Base-by-base conservation (phyloP, 2,329 filamentous ascomycete species). In the Phoma sp. region DNA sequence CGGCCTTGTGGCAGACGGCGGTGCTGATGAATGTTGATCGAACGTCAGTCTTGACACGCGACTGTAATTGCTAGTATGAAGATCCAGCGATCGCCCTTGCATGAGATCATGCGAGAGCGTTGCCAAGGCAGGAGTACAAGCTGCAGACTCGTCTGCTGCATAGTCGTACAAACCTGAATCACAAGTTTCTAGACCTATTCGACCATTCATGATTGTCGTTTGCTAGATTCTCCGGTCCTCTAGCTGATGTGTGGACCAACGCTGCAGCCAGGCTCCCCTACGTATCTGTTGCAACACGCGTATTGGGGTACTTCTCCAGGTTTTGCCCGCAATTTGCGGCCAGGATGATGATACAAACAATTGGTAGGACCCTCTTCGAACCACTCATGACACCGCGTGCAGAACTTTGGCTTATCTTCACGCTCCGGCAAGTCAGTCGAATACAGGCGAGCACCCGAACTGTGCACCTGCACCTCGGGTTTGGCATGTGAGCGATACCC, bases 271-370 rank as follows among this genome's bases (percentile, higher is more conserved):
- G 42, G 40, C 32, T 56, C 47, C 3, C 45, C 45, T 3, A 41
- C n/a, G 14, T 57, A 47, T 11, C 29, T 54, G 3, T 39, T 10
- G 38, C 65, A 68, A 40, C 61, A 60, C 3, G 44, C 47, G 47
- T 58, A 62, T 1, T 40, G 29, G 10, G 42, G 13, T n/a, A 55
- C 11, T 6, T 48, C 27, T 8, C 32, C 45, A 23, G 11, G 27
- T 11, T 40, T 53, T 27, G 41, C 27, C 14, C 29, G 35, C 0
- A 39, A 27, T 33, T 43, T 52, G 30, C 18, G 42, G 3, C 64
- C 65, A 13, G 55, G 33, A 49, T 70, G 33, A 49, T 70, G 67
- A 43, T 54, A 61, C 27, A 58, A 49, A 39, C 66, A 70, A 29
- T 6, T 7, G 7, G 48, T 22, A 9, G 2, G 13, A 11, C 42